Conservation (phyloP, 164 flowering plant species). For the Platanus orientalis region DNA sequence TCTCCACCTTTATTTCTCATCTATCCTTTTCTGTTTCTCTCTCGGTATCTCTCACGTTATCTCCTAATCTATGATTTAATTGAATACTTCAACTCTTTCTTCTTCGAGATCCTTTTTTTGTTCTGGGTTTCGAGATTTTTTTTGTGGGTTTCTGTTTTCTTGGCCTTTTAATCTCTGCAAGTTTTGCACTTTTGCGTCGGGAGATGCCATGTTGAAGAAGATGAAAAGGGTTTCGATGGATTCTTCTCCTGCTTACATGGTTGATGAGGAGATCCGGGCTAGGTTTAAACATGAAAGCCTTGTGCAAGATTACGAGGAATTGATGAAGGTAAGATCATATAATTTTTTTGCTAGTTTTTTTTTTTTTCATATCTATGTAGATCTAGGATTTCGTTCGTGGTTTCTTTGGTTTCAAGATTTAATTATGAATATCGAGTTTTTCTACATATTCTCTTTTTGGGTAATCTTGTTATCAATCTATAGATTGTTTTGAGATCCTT, state of each 20-base stretch:
- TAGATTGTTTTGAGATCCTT: not conserved
- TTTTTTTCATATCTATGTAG: not conserved
- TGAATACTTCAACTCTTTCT: not conserved
- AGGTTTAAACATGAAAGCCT: constrained; percentile 60
- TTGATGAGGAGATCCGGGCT: constrained; percentile 41
- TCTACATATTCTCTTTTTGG: no score
- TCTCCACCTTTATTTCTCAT: constrained; percentile 14
- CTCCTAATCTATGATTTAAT: constrained; percentile 8
- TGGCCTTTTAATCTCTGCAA: constrained; percentile 3
- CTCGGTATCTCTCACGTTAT: constrained; percentile 3
- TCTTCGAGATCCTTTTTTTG: not conserved
- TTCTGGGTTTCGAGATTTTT: not conserved
- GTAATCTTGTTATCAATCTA: no score
- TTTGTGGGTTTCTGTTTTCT: not conserved
- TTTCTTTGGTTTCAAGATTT: not conserved
- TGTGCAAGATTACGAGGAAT: constrained; percentile 63
- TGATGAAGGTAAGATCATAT: constrained; percentile 43
- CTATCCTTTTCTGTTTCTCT: constrained; percentile 2
- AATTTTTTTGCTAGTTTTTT: not conserved
- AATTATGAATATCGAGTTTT: no score
- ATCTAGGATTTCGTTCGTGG: not conserved
- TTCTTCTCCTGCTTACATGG: constrained; percentile 13
- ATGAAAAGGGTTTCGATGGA: constrained; percentile 38
- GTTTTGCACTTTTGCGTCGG: no score
- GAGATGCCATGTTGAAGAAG: constrained; percentile 47